Evolutionary conservation across 2,329 filamentous ascomycete species (phyloP).

Genomic region (Chaetomium olivaceum): DNA sequence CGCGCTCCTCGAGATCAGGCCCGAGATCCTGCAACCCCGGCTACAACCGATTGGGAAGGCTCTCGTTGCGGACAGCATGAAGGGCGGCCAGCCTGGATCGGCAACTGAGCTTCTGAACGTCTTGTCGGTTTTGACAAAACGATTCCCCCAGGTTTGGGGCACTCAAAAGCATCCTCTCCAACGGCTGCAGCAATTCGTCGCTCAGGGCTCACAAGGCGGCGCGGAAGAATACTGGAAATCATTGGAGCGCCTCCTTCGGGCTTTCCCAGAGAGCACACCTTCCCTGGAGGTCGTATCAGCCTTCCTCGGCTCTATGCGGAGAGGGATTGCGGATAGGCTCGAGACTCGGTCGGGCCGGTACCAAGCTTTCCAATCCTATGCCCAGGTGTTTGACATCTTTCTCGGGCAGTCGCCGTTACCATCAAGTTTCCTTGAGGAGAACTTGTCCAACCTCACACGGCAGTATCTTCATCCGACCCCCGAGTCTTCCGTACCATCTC

Average conservation of each 20-base stretch:
- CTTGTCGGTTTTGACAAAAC: conserved; percentile 64
- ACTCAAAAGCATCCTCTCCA: conserved; percentile 57
- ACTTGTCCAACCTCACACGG: conserved; percentile 56
- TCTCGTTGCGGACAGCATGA: conserved; percentile 73
- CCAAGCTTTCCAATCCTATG: conserved; percentile 74
- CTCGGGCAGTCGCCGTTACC: conserved; percentile 47
- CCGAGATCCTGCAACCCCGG: conserved; percentile 50
- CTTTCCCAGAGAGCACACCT: conserved; percentile 53
- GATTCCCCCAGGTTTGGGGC: conserved; percentile 73
- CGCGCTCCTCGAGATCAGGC: conserved; percentile 49
- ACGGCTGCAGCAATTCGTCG: conserved; percentile 70
- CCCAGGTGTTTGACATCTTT: conserved; percentile 61
- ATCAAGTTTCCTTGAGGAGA: conserved; percentile 47
- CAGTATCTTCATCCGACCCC: conserved; percentile 53
- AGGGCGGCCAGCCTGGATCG: conserved; percentile 71
- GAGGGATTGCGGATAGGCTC: conserved; percentile 71
- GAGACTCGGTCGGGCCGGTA: conserved; percentile 69
- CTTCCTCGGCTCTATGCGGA: conserved; percentile 67
- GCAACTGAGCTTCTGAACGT: conserved; percentile 69
- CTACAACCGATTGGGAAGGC: conserved; percentile 54
- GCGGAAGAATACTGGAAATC: conserved; percentile 71
- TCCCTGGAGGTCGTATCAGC: conserved; percentile 54
- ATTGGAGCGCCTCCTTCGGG: conserved; percentile 62
- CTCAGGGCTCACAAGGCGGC: conserved; percentile 81
- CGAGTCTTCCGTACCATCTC: conserved; percentile 44